Evolutionary conservation across 495 filamentous ascomycete genomes (phyloP).

Genomic region (Penicillium waksmanii): DNA sequence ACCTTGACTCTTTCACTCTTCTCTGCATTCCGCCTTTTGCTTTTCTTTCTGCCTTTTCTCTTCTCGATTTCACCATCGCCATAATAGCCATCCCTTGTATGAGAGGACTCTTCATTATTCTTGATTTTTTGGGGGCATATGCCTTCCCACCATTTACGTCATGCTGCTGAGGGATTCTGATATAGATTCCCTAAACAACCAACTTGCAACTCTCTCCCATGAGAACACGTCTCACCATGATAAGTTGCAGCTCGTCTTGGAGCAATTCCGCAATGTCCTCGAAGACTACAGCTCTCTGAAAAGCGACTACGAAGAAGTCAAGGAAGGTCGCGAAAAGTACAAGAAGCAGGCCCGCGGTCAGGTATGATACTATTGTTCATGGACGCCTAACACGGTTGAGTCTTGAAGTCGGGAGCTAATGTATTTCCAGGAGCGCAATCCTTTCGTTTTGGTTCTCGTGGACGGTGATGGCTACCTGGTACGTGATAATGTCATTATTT

Average conservation of each 20-base stretch:
- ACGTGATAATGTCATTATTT: constrained; percentile 1
- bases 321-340: constrained; percentile 55
- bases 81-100: too few species aligned
- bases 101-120: constrained; percentile 5
- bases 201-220: constrained; percentile 29
- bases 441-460: constrained; percentile 62
- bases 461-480: constrained; percentile 65
- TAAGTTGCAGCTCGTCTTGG: constrained; percentile 41
- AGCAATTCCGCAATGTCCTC: constrained; percentile 47
- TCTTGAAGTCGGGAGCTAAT: constrained; percentile 6
- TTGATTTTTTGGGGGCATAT: constrained; percentile 23
- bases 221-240: constrained; percentile 41
- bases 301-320: constrained; percentile 61
- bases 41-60: constrained; percentile 1
- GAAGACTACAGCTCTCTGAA: constrained; percentile 55
- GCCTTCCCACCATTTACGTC: constrained; percentile 23
- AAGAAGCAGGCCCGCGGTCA: constrained; percentile 55
- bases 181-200: constrained; percentile 36
- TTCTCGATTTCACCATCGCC: too few species aligned
- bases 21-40: constrained; percentile 6
- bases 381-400: not conserved
- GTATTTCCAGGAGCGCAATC: constrained; percentile 50
- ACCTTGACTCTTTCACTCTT: not conserved
- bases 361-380: constrained; percentile 27
- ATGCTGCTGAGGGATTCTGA: constrained; percentile 45